phyloP scores from a whole-genome alignment of 2,329 filamentous ascomycete species.

The Trichoderma semiorbis region DNA sequence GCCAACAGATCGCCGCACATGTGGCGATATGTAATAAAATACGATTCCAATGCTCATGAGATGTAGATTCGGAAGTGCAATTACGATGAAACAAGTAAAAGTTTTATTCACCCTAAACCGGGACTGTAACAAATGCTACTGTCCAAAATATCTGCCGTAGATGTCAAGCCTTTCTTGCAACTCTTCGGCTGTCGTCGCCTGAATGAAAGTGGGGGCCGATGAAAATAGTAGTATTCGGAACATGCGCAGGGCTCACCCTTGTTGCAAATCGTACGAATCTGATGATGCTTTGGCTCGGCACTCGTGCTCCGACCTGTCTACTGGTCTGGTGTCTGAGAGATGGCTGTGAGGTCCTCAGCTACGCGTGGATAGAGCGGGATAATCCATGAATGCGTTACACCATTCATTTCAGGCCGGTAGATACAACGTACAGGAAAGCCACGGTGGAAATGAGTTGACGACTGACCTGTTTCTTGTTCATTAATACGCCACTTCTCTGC shows the following conservation, averaged over 20 bases:
- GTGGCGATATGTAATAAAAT: neutral
- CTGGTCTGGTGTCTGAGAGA: neutral
- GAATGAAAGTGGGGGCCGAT: neutral
- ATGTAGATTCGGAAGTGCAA: neutral
- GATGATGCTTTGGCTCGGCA: neutral
- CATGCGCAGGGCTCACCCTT: neutral
- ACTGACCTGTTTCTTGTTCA: neutral
- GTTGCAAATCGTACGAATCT: neutral
- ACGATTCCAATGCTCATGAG: neutral
- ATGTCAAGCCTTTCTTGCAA: neutral
- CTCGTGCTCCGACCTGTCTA: neutral
- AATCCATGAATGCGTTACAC: neutral
- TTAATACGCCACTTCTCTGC: neutral
- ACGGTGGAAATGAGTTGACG: neutral
- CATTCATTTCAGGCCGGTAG: neutral
- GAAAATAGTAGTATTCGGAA: neutral
- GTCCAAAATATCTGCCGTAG: neutral
- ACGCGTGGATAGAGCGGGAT: neutral
- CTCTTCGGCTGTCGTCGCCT: neutral
- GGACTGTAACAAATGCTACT: neutral
- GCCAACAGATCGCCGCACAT: neutral
- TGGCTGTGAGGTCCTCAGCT: neutral
- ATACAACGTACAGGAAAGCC: neutral
- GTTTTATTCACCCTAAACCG: neutral
- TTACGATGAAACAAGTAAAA: neutral